Evolutionary conservation across 1,139 yeast genomes (phyloP).

Genomic region (Spathaspora sp.): DNA sequence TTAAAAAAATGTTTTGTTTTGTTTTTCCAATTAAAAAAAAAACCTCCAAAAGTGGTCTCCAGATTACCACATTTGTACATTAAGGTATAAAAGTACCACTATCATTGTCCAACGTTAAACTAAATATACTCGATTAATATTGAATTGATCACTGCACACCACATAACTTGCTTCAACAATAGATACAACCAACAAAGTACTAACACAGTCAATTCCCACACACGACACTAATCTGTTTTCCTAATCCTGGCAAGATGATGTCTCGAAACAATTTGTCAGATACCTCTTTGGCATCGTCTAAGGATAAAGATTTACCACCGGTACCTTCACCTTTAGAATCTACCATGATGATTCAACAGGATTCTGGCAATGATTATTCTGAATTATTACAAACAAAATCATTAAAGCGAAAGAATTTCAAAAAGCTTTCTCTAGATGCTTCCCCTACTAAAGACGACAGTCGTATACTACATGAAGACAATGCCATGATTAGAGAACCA

Average conservation of each 20-base stretch:
- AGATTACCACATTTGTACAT: too few relatives aligned
- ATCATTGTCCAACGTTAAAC: too few relatives aligned
- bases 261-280: slow-evolving; percentile 22
- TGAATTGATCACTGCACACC: too few relatives aligned
- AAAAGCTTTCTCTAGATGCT: slow-evolving; percentile 58
- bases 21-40: too few relatives aligned
- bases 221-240: not conserved
- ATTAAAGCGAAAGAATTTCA: slow-evolving; percentile 70
- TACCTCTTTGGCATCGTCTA: slow-evolving; percentile 26
- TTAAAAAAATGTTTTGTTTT: too few relatives aligned
- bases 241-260: slow-evolving; percentile 1
- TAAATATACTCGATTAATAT: too few relatives aligned
- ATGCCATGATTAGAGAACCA: slow-evolving; percentile 12
- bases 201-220: too few relatives aligned
- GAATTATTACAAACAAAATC: slow-evolving; percentile 52
- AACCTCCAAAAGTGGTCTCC: too few relatives aligned
- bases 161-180: too few relatives aligned
- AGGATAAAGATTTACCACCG: slow-evolving; percentile 42
- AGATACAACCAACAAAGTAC: too few relatives aligned
- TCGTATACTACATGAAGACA: slow-evolving; percentile 8
- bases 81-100: too few relatives aligned
- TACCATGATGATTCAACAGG: slow-evolving; percentile 1
- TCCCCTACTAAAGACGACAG: slow-evolving; percentile 11
- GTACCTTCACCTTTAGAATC: slow-evolving; percentile 22
- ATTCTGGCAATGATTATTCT: slow-evolving; percentile 13